Percentiles rank a stretch among this genome's conserved stretches.
Conservation (phyloP, 805 yeast genomes). For the Cyberlindnera mississippiensis region DNA sequence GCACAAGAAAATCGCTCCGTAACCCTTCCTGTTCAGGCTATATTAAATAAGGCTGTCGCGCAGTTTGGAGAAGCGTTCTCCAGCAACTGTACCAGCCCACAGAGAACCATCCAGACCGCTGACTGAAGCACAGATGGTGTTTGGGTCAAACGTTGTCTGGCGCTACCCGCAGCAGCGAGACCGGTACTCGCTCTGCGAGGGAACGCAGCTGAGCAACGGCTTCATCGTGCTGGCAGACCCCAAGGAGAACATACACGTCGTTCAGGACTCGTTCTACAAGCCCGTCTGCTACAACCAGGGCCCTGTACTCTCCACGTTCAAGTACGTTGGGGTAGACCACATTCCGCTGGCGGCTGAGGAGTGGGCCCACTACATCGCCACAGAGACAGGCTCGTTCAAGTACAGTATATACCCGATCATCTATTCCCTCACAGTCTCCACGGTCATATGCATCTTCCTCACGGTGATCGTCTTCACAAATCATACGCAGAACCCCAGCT, state of each 20-base stretch:
- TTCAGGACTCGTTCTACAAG: constrained; percentile 24
- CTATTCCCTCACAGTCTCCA: constrained; percentile 58
- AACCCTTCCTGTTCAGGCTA: too few relatives aligned
- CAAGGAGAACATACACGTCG: constrained; percentile 12
- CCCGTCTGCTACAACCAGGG: constrained; percentile 32
- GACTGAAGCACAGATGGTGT: constrained; percentile 15
- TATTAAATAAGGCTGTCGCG: too few relatives aligned
- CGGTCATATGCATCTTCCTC: constrained; percentile 59
- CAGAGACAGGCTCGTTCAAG: constrained; percentile 42
- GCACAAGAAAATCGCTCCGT: too few relatives aligned
- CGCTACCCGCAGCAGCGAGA: constrained; percentile 27
- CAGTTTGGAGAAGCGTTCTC: too few relatives aligned
- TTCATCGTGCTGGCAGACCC: constrained; percentile 25
- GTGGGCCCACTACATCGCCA: constrained; percentile 45
- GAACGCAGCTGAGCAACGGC: constrained; percentile 31
- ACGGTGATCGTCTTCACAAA: constrained; percentile 63
- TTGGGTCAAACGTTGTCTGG: constrained; percentile 31
- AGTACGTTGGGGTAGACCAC: constrained; percentile 23
- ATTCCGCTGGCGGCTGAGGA: constrained; percentile 43
- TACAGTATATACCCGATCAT: constrained; percentile 59
- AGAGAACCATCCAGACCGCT: too few relatives aligned
- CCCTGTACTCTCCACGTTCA: constrained; percentile 36
- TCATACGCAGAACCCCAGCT: constrained; percentile 58
- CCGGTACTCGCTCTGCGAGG: constrained; percentile 31
- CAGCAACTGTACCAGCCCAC: too few relatives aligned